A percentile compares a stretch with the other conserved stretches of the same genome.
These are phyloP conservation scores for Morella rubra DNA, from an alignment of 306 rosid genomes.

Conservation along the genomic window DNA sequence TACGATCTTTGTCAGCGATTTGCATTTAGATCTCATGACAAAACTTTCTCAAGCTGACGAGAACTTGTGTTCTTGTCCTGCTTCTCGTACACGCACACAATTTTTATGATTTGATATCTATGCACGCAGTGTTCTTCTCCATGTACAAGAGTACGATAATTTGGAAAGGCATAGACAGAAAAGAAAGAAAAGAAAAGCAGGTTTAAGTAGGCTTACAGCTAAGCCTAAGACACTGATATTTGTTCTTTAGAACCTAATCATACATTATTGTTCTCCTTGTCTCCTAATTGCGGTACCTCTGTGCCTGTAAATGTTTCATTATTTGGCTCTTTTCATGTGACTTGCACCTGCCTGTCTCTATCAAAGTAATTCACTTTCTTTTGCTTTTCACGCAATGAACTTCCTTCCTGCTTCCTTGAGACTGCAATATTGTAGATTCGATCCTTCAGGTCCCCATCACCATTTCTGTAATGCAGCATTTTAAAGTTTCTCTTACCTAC, in stretches of 20 bases:
- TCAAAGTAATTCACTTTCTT: constrained; percentile 17
- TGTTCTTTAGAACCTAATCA: constrained; percentile 21
- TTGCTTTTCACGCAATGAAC: constrained; percentile 29
- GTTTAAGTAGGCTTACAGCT: constrained; percentile 32
- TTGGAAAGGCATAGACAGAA: constrained; percentile 29
- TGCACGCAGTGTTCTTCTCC: constrained; percentile 30
- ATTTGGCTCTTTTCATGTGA: constrained; percentile 38
- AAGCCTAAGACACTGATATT: constrained; percentile 24
- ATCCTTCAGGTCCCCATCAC: constrained; percentile 16
- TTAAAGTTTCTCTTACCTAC: background rate
- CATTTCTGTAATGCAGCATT: constrained; percentile 6
- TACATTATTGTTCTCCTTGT: constrained; percentile 23
- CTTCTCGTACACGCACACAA: constrained; percentile 22
- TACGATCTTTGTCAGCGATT: constrained; percentile 42
- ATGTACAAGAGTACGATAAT: background rate
- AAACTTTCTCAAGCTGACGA: constrained; percentile 31
- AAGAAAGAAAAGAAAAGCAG: constrained; percentile 4
- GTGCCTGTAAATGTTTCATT: constrained; percentile 23
- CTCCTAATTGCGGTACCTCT: constrained; percentile 38
- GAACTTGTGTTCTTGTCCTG: constrained; percentile 32
- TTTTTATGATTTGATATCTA: constrained; percentile 36
- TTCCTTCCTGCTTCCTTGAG: constrained; percentile 7
- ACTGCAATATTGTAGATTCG: constrained; percentile 23
- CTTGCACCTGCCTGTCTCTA: constrained; percentile 18
- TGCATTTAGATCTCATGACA: constrained; percentile 36